Conservation (phyloP, 2,329 filamentous ascomycete species). For the Trichoderma polysporum region DNA sequence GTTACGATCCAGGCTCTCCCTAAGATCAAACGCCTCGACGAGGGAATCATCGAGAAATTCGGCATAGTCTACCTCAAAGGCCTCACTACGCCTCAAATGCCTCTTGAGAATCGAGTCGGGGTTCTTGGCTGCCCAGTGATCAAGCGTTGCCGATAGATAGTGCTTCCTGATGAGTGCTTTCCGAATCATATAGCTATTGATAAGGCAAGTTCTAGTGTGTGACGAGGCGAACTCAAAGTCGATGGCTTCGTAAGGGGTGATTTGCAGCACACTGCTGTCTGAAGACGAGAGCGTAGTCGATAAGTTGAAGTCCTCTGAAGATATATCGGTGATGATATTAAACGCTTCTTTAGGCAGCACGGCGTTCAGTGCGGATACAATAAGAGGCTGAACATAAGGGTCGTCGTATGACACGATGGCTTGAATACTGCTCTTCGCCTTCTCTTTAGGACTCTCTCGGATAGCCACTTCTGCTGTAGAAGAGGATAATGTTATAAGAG, state of each 20-base stretch:
- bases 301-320: slow-evolving; percentile 36
- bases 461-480: slow-evolving; percentile 25
- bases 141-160: slow-evolving; percentile 80
- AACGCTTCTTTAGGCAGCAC: slow-evolving; percentile 56
- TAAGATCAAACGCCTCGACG: slow-evolving; percentile 83
- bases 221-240: slow-evolving; percentile 75
- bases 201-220: slow-evolving; percentile 61
- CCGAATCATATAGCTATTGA: slow-evolving; percentile 92
- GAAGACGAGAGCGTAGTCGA: slow-evolving; percentile 36
- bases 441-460: slow-evolving; percentile 24
- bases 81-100: slow-evolving; percentile 75
- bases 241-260: slow-evolving; percentile 81
- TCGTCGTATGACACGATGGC: slow-evolving; percentile 84
- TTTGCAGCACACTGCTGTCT: slow-evolving; percentile 64
- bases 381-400: slow-evolving; percentile 82
- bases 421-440: slow-evolving; percentile 42
- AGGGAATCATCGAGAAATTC: slow-evolving; percentile 95
- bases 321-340: slow-evolving; percentile 52
- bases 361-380: slow-evolving; percentile 68
- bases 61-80: slow-evolving; percentile 93
- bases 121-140: slow-evolving; percentile 83
- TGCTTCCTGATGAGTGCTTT: slow-evolving; percentile 97
- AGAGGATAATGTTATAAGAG: slow-evolving; percentile 4
- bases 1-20: slow-evolving; percentile 74
- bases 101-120: slow-evolving; percentile 65